A percentile compares a stretch with the other conserved stretches of the same genome.
Conservation (phyloP, 148 eudicot species). For the Amaranthus hypochondriacus region DNA sequence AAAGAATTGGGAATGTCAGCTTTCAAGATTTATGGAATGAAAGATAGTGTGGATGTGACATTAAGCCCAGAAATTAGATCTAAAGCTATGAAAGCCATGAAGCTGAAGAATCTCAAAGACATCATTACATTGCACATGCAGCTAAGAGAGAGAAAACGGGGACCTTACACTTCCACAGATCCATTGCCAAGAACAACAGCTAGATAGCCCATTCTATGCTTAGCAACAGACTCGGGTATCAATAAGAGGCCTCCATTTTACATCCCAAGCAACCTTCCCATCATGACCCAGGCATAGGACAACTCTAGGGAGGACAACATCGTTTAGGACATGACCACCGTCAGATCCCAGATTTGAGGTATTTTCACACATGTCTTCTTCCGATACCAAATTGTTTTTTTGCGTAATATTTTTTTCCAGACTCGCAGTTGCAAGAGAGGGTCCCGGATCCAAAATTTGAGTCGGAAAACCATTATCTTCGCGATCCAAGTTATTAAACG, state of each 20-base stretch:
- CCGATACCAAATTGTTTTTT: conserved; percentile 20
- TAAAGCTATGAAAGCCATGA: background rate
- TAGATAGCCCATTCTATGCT: conserved; percentile 81
- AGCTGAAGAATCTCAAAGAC: background rate
- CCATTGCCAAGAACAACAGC: conserved; percentile 94
- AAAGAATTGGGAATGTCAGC: background rate
- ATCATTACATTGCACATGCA: background rate
- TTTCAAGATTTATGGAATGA: background rate
- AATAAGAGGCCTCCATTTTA: conserved; percentile 70
- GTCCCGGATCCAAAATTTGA: conserved; percentile 24
- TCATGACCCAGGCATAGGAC: conserved; percentile 84
- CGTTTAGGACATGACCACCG: conserved; percentile 30
- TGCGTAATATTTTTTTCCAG: conserved; percentile 12
- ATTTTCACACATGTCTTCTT: conserved; percentile 12
- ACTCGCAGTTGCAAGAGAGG: conserved; percentile 17
- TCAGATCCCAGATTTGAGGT: conserved; percentile 21
- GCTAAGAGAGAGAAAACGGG: conserved; percentile 8
- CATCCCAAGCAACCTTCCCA: conserved; percentile 98
- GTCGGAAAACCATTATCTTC: conserved; percentile 14
- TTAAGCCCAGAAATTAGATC: too few species aligned
- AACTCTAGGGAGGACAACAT: conserved; percentile 62
- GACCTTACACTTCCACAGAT: conserved; percentile 87
- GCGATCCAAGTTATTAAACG: conserved; percentile 6
- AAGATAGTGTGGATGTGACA: background rate
- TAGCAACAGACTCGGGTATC: conserved; percentile 33